These are phyloP conservation scores for Yamadazyma conglobata DNA, from an alignment of 1,139 yeast species.

Conservation along the genomic window DNA sequence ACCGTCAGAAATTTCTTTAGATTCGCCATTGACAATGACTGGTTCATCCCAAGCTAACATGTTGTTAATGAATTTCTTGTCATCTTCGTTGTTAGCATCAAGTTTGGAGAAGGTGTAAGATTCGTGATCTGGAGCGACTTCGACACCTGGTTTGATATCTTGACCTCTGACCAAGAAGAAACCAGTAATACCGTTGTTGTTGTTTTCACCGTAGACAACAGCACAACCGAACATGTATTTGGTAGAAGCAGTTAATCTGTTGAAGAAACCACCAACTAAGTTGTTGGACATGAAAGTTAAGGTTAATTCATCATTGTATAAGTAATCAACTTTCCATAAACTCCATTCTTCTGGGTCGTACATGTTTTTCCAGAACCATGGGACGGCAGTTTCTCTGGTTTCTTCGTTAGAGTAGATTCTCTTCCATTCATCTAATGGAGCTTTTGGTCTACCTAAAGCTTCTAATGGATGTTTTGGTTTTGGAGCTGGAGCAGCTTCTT, in stretches of 20 bases:
- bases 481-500: conserved; percentile 47
- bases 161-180: conserved; percentile 95
- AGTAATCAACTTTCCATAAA: conserved; percentile 91
- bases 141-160: conserved; percentile 85
- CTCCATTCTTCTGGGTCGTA: conserved; percentile 94
- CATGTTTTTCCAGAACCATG: conserved; percentile 95
- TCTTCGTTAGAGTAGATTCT: conserved; percentile 96
- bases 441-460: conserved; percentile 68
- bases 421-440: conserved; percentile 92
- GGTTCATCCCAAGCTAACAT: conserved; percentile 56
- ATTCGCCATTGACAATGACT: conserved; percentile 42
- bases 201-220: conserved; percentile 98
- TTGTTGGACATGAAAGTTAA: conserved; percentile 98
- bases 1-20: conserved; percentile 49
- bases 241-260: conserved; percentile 87
- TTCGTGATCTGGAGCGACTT: conserved; percentile 99
- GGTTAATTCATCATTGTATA: conserved; percentile 97
- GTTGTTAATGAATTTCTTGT: conserved; percentile 41
- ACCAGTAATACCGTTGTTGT: conserved; percentile 96
- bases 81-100: conserved; percentile 36
- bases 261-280: conserved; percentile 97
- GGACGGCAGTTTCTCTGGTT: conserved; percentile 89
- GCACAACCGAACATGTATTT: conserved; percentile 91
- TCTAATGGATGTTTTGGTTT: conserved; percentile 93
- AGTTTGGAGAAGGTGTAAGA: conserved; percentile 45